A percentile compares a stretch with the other conserved stretches of the same genome.
Conservation (phyloP, 257 asterid species). For the Plantago major region DNA sequence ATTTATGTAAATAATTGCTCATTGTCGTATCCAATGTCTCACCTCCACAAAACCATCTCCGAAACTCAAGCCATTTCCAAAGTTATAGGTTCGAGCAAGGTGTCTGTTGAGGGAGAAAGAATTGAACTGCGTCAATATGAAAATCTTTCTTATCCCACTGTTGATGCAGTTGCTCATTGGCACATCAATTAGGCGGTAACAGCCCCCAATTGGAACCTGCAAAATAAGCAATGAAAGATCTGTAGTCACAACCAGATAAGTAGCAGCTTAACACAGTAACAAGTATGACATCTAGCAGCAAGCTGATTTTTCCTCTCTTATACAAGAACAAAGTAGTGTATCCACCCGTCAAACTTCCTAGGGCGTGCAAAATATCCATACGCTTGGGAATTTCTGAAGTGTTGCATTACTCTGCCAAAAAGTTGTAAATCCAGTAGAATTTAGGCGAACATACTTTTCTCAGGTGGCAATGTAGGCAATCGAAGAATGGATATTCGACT, state of each 20-base stretch:
- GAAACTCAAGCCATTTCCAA: constrained; percentile 73
- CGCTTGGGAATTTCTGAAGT: too few relatives aligned
- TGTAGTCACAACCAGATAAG: background rate
- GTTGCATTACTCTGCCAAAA: too few relatives aligned
- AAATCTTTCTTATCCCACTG: constrained; percentile 85
- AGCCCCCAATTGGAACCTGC: constrained; percentile 96
- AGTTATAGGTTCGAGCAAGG: constrained; percentile 71
- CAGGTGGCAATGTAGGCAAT: too few relatives aligned
- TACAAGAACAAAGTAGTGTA: too few relatives aligned
- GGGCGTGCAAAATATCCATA: too few relatives aligned
- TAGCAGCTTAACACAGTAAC: background rate
- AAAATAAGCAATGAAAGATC: constrained; percentile 5
- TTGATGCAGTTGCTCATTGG: constrained; percentile 98
- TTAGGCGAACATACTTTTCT: too few relatives aligned
- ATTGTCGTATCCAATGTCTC: constrained; percentile 3
- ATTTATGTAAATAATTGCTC: background rate
- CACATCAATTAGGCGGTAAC: constrained; percentile 87
- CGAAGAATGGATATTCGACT: too few relatives aligned
- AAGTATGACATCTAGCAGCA: background rate
- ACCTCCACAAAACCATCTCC: constrained; percentile 99
- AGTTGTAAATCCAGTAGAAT: too few relatives aligned
- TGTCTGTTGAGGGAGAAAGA: constrained; percentile 94
- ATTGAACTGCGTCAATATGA: constrained; percentile 90
- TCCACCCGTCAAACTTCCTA: too few relatives aligned
- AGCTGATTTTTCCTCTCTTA: background rate